Evolutionary conservation across 2,329 filamentous ascomycete species (phyloP), one percentile per base, ranked within the genome.

Genomic region (Coniella vitis): DNA sequence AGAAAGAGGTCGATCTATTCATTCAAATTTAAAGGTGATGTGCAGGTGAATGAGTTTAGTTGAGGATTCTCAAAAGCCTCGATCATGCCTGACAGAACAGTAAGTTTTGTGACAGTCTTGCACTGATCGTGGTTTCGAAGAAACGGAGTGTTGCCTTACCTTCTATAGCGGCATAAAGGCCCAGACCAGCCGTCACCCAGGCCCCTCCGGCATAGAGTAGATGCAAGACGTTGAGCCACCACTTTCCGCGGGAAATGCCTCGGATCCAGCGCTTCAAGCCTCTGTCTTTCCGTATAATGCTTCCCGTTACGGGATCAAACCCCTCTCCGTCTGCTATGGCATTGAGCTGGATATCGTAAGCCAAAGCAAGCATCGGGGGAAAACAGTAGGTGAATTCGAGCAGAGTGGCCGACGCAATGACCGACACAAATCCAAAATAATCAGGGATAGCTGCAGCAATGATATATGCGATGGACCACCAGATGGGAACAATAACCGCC

Each of bases 401-500:
- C 3, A 38, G 21, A 4, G 35, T 31, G 1, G 43, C 43, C 12
- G 43, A 45, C 17, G 35, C 17, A 14, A 45, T 45, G n/a, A 45
- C 43, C 16, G 43, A 45, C 12, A 38, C 43, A 22, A 45, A 45
- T n/a, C 43, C 43, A 9, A 45, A 38, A 25, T 45, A 45, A 17
- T 45, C 43, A 3, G 43, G 43, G 16, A 45, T 45, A 3, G 43
- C 43, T 21, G 35, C 43, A 10, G 43, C 43, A 38, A 45, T 45
- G 3, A 45, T 38, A 13, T 31, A 45, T 8, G 43, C 43, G 16
- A 38, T 45, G 4, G 43, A 45, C 43, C 43, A 45, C 43, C 43
- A 38, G 5, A 75, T 55, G 0, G 75, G 76, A 0, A 78, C 69
- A 4, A 78, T 56, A 25, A 52, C 58, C 7, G 66, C 65, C 68